A percentile compares a stretch with the other conserved stretches of the same genome.
phyloP scores from a whole-genome alignment of 352 stramenopile genomes.

The Phytophthora pistaciae region DNA sequence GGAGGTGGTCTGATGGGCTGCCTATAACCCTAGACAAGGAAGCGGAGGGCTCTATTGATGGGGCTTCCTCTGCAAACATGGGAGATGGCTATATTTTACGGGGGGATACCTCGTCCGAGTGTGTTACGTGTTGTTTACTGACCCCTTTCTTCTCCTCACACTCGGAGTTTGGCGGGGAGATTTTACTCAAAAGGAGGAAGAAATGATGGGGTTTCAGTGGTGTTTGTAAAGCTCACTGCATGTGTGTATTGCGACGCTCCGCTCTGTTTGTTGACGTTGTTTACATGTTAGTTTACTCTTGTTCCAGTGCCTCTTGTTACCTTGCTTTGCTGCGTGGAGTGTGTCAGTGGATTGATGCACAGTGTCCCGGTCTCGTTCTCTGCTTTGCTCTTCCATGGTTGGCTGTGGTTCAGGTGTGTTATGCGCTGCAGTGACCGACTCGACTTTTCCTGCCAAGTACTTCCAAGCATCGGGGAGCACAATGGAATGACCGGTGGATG shows the following conservation, averaged over 20 bases:
- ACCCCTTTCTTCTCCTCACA: constrained; percentile 81
- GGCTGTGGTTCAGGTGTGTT: constrained; percentile 1
- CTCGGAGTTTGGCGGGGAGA: constrained; percentile 15
- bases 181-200: constrained; percentile 58
- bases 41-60: constrained; percentile 10
- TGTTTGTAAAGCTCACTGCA: constrained; percentile 19
- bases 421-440: constrained; percentile 14
- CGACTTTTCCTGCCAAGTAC: constrained; percentile 19
- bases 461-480: constrained; percentile 27
- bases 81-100: constrained; percentile 5
- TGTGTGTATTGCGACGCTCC: constrained; percentile 17
- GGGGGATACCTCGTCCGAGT: constrained; percentile 22
- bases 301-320: constrained; percentile 23
- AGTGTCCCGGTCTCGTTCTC: constrained; percentile 15
- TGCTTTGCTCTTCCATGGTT: constrained; percentile 24
- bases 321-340: constrained; percentile 24
- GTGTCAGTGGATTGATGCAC: constrained; percentile 22
- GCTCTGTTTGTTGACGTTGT: constrained; percentile 23
- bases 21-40: constrained; percentile 76
- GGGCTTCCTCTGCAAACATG: not conserved
- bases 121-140: constrained; percentile 71
- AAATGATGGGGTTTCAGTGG: constrained; percentile 79
- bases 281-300: constrained; percentile 20
- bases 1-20: constrained; percentile 51
- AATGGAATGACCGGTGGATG: constrained; percentile 17